Percentiles rank a stretch among this genome's conserved stretches.
These are phyloP conservation scores for Botryosphaeria dothidea DNA, from an alignment of 2,329 filamentous ascomycete species.

Conservation along the genomic window DNA sequence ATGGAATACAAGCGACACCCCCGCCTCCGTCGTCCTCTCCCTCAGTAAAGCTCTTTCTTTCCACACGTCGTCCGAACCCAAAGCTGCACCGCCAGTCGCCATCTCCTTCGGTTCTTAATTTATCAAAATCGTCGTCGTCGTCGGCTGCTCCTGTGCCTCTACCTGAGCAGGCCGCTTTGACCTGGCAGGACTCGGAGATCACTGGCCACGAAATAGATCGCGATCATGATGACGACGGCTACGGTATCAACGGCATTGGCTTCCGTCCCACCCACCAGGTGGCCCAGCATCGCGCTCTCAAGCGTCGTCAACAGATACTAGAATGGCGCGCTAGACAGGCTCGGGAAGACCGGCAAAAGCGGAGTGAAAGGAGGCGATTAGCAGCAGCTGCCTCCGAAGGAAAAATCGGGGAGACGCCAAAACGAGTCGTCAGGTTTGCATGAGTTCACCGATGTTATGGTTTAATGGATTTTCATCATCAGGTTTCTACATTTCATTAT, in stretches of 20 bases:
- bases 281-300: slow-evolving; percentile 57
- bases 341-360: slow-evolving; percentile 58
- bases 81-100: slow-evolving; percentile 1
- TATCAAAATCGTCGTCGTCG: background rate
- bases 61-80: slow-evolving; percentile 5
- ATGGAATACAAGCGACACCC: background rate
- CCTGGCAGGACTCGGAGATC: slow-evolving; percentile 64
- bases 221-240: slow-evolving; percentile 62
- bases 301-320: slow-evolving; percentile 58
- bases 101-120: background rate
- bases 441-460: background rate
- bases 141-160: slow-evolving; percentile 18
- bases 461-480: background rate
- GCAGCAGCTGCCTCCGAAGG: background rate
- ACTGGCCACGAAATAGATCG: slow-evolving; percentile 57
- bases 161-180: slow-evolving; percentile 38
- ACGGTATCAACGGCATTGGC: slow-evolving; percentile 64
- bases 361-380: slow-evolving; percentile 53
- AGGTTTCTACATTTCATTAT: background rate
- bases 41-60: slow-evolving; percentile 19
- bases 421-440: slow-evolving; percentile 15
- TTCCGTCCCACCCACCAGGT: slow-evolving; percentile 63
- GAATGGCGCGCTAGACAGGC: slow-evolving; percentile 63
- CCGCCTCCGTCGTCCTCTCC: slow-evolving; percentile 18
- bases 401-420: background rate